Evolutionary conservation across 129 eudicot species (phyloP).

Genomic region (Kitagawia praeruptora): DNA sequence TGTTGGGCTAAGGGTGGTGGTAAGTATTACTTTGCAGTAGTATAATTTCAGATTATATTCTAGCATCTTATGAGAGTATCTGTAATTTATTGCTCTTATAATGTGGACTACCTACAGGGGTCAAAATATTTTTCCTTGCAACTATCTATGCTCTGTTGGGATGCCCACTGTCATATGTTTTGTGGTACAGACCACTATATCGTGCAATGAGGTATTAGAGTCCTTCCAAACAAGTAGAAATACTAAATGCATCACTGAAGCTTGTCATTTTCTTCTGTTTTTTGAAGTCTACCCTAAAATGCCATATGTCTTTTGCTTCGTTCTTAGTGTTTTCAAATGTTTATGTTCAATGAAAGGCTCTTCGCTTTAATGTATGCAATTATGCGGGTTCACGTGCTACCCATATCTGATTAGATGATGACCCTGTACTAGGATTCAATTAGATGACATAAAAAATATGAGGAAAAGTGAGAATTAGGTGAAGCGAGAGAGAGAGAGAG

Average conservation of each 20-base stretch:
- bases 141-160: conserved; percentile 80
- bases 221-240: not conserved
- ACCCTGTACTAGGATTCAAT: not conserved
- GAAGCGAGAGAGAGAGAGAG: not conserved
- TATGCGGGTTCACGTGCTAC: not conserved
- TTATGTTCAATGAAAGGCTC: not conserved
- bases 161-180: conserved; percentile 74
- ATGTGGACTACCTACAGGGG: conserved; percentile 42
- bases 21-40: conserved; percentile 20
- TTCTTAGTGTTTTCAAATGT: no score
- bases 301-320: not conserved
- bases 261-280: not conserved
- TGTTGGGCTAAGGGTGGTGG: conserved; percentile 97
- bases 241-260: not conserved
- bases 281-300: not conserved
- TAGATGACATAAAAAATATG: not conserved
- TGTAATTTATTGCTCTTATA: not conserved
- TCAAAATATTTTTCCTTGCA: conserved; percentile 83
- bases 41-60: not conserved
- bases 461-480: not conserved
- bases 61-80: not conserved
- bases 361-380: not conserved
- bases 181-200: conserved; percentile 94
- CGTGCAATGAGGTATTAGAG: conserved; percentile 74
- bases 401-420: not conserved